These are phyloP conservation scores for Pontederia crassipes DNA, from an alignment of 176 grass and related monocot genomes.

Conservation along the genomic window DNA sequence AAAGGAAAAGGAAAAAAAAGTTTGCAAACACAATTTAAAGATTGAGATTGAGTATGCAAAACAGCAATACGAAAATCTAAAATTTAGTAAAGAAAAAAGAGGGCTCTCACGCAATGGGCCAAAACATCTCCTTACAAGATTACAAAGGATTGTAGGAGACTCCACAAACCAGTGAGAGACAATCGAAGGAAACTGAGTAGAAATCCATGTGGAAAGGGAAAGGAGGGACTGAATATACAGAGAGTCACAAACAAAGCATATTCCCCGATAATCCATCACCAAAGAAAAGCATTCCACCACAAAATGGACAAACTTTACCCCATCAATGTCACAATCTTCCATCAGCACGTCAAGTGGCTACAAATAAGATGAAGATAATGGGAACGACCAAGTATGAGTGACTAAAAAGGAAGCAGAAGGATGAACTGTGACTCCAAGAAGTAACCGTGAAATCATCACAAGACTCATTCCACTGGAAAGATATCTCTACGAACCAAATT, in stretches of 20 bases:
- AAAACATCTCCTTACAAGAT: too few relatives aligned
- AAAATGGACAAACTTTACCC: constrained; percentile 10
- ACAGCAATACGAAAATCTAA: too few relatives aligned
- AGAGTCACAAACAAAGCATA: constrained; percentile 15
- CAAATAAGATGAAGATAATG: background rate
- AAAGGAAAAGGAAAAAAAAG: too few relatives aligned
- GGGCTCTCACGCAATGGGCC: too few relatives aligned
- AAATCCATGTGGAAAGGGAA: background rate
- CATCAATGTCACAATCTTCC: background rate
- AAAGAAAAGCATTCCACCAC: constrained; percentile 18
- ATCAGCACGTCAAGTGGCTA: background rate
- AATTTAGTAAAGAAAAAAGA: too few relatives aligned
- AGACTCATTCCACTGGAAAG: background rate
- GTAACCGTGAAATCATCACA: background rate
- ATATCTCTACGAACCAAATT: too few relatives aligned
- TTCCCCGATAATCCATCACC: background rate
- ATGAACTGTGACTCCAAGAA: background rate
- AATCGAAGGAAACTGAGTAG: background rate
- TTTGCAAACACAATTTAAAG: too few relatives aligned
- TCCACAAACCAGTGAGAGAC: background rate
- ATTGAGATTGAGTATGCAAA: too few relatives aligned
- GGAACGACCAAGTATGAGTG: background rate
- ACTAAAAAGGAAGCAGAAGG: background rate
- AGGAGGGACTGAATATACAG: background rate
- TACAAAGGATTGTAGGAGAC: background rate